Evolutionary conservation across 441 rosid genomes (phyloP), one percentile per base, ranked within the genome.

Genomic region (Raphanus hybrid): DNA sequence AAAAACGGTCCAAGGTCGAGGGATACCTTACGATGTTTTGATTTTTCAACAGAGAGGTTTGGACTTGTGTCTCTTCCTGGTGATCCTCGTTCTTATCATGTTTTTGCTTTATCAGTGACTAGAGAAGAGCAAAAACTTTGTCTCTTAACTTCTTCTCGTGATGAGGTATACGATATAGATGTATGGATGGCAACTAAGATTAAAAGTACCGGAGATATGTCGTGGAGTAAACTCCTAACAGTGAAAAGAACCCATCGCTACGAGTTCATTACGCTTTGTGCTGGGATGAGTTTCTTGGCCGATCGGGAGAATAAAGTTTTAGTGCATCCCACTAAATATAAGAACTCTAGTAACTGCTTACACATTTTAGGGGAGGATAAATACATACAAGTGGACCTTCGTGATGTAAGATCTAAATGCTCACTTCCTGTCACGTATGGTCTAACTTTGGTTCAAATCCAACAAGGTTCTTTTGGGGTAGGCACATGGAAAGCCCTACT

Each of bases 41-140:
- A 73, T 64, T 73, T 64, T 52, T 58, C 62, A 4, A 58, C 62
- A 20, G 62, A 58, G 62, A 58, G 32, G n/a, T 58, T 58, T 5
- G 32, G 0, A 58, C 6, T 2, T 10, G 63, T 10, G 15, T 58
- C 63, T 58, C 63, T 58, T 58, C 35, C 63, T 34, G 62, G 3
- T 34, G 62, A 23, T 73, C 34, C 2, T 63, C 3, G 3, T 29
- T 26, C 43, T 48, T 11, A 32, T 48, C 4, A 48, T 48, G 54
- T 0, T 4, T 48, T 48, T n/a, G 9, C 26, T 39, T 70, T 70
- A 70, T 58, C 65, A 23, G 26, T 57, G 65, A 70, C 55, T 37
- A 70, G 74, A 12, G 65, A 70, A 70, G 74, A 70, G 12, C 26
- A 57, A 39, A 5, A 70, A n/a, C 55, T 58, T 20, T 70, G 65